Base-by-base conservation (phyloP, 129 eudicot genomes). In the Pseudognaphalium luteoalbum region DNA sequence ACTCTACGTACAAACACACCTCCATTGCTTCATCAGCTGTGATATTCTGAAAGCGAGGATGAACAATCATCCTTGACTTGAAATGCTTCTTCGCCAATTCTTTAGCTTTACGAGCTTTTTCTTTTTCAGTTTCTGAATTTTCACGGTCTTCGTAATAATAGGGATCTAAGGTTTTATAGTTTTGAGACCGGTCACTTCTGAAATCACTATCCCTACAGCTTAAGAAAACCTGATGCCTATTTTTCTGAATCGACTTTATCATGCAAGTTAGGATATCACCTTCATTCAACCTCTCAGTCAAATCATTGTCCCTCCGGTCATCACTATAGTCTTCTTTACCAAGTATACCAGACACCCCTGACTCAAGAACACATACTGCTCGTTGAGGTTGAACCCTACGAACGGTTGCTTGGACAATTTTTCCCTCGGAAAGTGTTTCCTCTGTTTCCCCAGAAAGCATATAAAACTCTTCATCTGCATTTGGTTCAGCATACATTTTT, bases 1-100 rank as follows among this genome's bases (percentile, higher is more conserved):
- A 66, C 80, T n/a, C n/a, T n/a, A n/a, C n/a, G n/a, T n/a, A 21
- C 19, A 41, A 44, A 66, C 80, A 39, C 33, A 94, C 99, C 96
- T 91, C 90, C 88, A 91, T 80, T 60, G 99, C 97, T 85, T 91
- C 91, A 81, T 89, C 96, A 6, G 95, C 92, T 35, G 99, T 91
- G 44, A 91, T 87, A 73, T 95, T 95, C 76, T 86, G 89, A 76
- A 95, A 95, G 50, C 96, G 93, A 59, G 99, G 97, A 78, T 95
- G 99, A 71, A 87, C 92, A 77, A 95, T 95, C 97, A 89, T 89
- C 78, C 99, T 83, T 19, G 92, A 79, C 75, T 95, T 95, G 67
- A 91, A 89, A 83, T 86, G 91, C 85, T 91, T 95, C 87, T 86
- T 91, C 0, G 92, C 97, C 33, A 89, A 87, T 85, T 89, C 96